Conservation (phyloP, 2,329 filamentous ascomycete species). For the Alternaria solani region DNA sequence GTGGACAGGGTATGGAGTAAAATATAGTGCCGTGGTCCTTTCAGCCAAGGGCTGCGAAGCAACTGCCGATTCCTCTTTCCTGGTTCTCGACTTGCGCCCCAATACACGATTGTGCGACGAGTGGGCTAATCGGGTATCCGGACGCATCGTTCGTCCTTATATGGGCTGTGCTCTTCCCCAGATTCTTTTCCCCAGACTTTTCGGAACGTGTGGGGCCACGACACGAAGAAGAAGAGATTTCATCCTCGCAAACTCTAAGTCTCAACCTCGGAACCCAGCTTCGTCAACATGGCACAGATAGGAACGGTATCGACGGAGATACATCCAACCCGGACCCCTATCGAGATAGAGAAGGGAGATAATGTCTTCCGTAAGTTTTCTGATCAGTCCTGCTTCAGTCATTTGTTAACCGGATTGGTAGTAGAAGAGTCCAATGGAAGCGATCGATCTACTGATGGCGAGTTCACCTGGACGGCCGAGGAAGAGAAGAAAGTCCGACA, state of each 20-base stretch:
- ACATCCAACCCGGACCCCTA: conserved; percentile 13
- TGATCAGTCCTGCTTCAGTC: background rate
- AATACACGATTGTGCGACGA: conserved; percentile 11
- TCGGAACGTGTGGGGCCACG: conserved; percentile 30
- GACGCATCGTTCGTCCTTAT: conserved; percentile 33
- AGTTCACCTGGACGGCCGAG: conserved; percentile 59
- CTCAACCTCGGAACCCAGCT: background rate
- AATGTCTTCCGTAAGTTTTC: conserved; percentile 32
- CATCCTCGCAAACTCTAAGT: conserved; percentile 8
- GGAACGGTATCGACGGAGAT: conserved; percentile 11
- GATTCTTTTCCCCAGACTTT: conserved; percentile 36
- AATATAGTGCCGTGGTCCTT: conserved; percentile 24
- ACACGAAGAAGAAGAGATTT: conserved; percentile 14
- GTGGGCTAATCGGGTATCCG: conserved; percentile 17
- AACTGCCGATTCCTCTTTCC: conserved; percentile 42
- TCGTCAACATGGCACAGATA: conserved; percentile 16
- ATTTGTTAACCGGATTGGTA: conserved; percentile 21
- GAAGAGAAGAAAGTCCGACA: conserved; percentile 61
- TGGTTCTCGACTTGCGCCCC: conserved; percentile 20
- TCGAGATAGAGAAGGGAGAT: conserved; percentile 29
- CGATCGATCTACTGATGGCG: conserved; percentile 39
- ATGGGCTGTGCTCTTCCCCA: conserved; percentile 41
- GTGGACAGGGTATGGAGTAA: conserved; percentile 27
- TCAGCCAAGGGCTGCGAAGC: conserved; percentile 22
- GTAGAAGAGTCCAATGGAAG: conserved; percentile 38